Evolutionary conservation across 345 rosid genomes (phyloP), one percentile per base, ranked within the genome.

Genomic region (Pistacia vera): DNA sequence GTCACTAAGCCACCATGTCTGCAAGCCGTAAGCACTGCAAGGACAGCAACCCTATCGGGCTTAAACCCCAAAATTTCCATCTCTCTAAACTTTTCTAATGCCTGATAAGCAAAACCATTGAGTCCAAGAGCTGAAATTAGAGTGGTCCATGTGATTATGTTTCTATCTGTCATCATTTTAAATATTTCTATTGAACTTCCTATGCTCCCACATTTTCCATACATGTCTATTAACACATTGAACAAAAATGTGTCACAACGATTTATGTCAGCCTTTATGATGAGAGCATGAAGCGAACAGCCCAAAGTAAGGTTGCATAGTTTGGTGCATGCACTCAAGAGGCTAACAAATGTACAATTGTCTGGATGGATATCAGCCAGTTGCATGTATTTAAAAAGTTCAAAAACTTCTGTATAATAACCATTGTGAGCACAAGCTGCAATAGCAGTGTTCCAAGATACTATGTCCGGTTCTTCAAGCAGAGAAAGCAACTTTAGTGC

Each of bases 181-280:
- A 93, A 93, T 68, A 85, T 74, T 80, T 87, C 85, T 51, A 83
- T 55, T 20, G 87, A 82, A 77, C 88, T 87, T 69, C 56, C 54
- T 14, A 83, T 71, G 85, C 82, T 80, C 60, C 97, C 99, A 75
- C 97, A 93, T 84, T 93, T 93, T 80, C 98, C 97, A 79, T 95
- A 92, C 98, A 95, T 92, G 85, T 90, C 92, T 82, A 95, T 86
- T 77, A 95, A 79, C 25, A 89, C 65, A 78, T 95, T 93, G 83
- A 85, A 86, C 22, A 90, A 86, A 65, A 90, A 85, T 66, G 88
- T 62, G 81, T 95, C 99, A 8, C 80, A 84, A 1, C 41, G 52
- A 75, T 74, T 83, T 75, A 84, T 85, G 78, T 88, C 84, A 56
- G 78, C 81, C 88, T 93, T 95, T 81, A 84, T 80, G 73, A 93